A percentile compares a stretch with the other conserved stretches of the same genome.
These are phyloP conservation scores for Colletotrichum tropicale DNA, from an alignment of 2,329 filamentous ascomycete genomes.

Conservation along the genomic window DNA sequence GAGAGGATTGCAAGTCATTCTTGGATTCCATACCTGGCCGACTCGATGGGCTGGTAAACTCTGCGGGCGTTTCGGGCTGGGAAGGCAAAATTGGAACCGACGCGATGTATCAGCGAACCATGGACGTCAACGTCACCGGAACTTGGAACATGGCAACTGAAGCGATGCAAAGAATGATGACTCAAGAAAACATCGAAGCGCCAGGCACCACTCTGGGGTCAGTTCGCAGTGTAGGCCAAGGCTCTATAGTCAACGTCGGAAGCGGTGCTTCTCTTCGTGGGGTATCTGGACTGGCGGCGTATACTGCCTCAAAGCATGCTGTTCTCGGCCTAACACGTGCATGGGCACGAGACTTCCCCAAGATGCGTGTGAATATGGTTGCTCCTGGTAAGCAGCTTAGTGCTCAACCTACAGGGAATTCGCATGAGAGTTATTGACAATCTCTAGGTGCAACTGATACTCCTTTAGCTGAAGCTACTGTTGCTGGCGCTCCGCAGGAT, in stretches of 20 bases:
- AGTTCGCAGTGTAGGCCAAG: not conserved
- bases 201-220: not conserved
- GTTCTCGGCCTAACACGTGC: not conserved
- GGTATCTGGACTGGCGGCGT: not conserved
- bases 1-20: not conserved
- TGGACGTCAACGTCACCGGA: not conserved
- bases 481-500: not conserved
- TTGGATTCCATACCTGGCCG: not conserved
- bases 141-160: not conserved
- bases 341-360: not conserved
- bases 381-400: not conserved
- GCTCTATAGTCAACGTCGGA: not conserved
- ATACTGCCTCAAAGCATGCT: not conserved
- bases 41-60: constrained; percentile 12
- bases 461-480: not conserved
- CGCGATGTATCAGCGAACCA: not conserved
- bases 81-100: constrained; percentile 12
- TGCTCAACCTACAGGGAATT: not conserved
- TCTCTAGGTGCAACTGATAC: not conserved
- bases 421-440: not conserved
- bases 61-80: constrained; percentile 3
- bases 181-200: not conserved
- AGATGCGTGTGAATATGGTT: not conserved
- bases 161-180: not conserved
- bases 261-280: not conserved